Base-by-base conservation (phyloP, 129 eudicot genomes). In the Lonicera japonica region DNA sequence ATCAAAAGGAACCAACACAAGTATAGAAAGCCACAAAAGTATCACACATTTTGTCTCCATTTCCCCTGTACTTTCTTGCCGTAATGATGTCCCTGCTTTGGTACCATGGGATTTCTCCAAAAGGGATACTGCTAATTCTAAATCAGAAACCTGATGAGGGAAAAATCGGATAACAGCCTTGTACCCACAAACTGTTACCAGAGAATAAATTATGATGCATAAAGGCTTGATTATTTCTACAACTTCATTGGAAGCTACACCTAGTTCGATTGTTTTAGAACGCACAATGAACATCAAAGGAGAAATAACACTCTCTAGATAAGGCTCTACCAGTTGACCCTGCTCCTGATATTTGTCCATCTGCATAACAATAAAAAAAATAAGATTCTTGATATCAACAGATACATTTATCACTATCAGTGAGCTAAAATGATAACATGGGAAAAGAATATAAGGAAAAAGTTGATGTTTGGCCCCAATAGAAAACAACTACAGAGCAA, bases 1-100 rank as follows among this genome's bases (percentile, higher is more conserved):
- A 84, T 90, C 95, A 79, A 90, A 90, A 69, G 97, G 97, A 65
- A 90, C 83, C 80, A 90, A 73, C 8, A 90, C 97, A 57, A 90
- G 89, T 54, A 90, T 86, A 46, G 86, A 90, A 46, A 90, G 79
- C 97, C 97, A 90, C 69, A 92, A 75, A 5, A 92, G 80, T 57
- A 85, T 73, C 69, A 92, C 82, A 78, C 96, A 92, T 70, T 92
- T 85, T 59, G 95, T 83, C 81, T 92, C 98, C 98, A 92, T 92
- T 69, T 84, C 98, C 60, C 98, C 98, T 0, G 98, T 87, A 75
- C 96, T 92, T 77, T 92, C 98, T 78, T 92, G 91, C 66, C 96
- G 71, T 68, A 87, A 41, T 23, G 91, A 73, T 22, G 96, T 79
- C 41, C 51, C 82, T 71, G 81, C 61, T 70, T 75, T 73, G 53